Evolutionary conservation across 2,329 filamentous ascomycete species (phyloP).

Genomic region (Cladobotryum protrusum): DNA sequence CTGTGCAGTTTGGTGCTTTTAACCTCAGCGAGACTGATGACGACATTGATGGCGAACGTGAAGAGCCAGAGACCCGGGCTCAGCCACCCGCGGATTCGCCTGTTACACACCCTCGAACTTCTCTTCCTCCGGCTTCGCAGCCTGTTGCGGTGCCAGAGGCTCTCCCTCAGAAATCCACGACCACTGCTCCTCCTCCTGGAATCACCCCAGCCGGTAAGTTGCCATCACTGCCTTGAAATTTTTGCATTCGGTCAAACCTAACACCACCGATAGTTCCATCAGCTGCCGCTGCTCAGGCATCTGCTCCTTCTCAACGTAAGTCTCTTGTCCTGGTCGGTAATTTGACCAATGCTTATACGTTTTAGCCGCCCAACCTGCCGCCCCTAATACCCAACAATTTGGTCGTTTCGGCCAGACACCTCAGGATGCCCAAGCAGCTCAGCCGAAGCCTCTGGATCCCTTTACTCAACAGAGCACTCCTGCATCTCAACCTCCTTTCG

Average conservation of each 20-base stretch:
- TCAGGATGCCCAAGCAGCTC: conserved; percentile 51
- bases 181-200: conserved; percentile 34
- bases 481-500: conserved; percentile 49
- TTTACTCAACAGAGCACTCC: conserved; percentile 68
- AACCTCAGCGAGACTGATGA: conserved; percentile 77
- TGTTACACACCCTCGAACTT: conserved; percentile 74
- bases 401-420: conserved; percentile 61
- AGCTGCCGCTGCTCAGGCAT: conserved; percentile 20
- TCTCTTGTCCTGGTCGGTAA: conserved; percentile 1
- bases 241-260: conserved; percentile 7
- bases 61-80: conserved; percentile 89
- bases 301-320: conserved; percentile 24
- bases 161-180: conserved; percentile 50
- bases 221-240: background rate
- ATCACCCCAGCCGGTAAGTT: conserved; percentile 29
- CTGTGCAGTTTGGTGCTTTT: conserved; percentile 95
- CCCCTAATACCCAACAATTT: conserved; percentile 58
- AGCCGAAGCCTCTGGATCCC: conserved; percentile 80
- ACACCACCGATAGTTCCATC: conserved; percentile 15
- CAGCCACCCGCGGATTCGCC: conserved; percentile 93
- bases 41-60: conserved; percentile 88
- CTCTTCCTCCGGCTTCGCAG: conserved; percentile 68
- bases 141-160: conserved; percentile 49
- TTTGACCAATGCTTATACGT: conserved; percentile 11
- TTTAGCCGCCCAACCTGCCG: conserved; percentile 41